Evolutionary conservation across 164 flowering plant genomes (phyloP), one percentile per base, ranked within the genome.

Genomic region (Liriodendron chinense): DNA sequence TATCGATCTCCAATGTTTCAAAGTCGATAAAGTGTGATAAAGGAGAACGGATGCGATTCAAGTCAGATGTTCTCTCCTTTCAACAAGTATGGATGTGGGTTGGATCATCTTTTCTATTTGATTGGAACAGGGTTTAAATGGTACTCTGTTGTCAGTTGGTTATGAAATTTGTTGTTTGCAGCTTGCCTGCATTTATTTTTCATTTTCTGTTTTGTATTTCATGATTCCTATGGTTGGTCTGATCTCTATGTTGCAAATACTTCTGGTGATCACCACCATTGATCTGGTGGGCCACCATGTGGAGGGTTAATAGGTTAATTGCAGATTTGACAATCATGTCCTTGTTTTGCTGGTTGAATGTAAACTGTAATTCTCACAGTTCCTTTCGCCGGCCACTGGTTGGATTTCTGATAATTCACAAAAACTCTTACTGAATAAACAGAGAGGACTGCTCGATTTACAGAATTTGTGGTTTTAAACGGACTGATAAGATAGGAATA

Each of bases 11-110:
- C 0, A 81, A 86, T 74, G 98, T 91, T 7, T 77, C 98, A 6
- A 89, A 86, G 73, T 90, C 90, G 0, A 94, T 96, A 18, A 92
- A 91, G 71, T 96, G 97, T 71, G 99, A 96, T 78, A 96, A 96
- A 85, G 99, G 99, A 49, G 99, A 96, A 75, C 86, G 97, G 73
- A 91, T 87, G 28, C 81, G 98, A 72, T 91, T 92, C 83, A 85
- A 93, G 69, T 91, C 99, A 21, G 98, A 94, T 81, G 93, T 90
- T 69, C 89, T 94, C 49, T 81, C 96, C 28, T 96, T 96, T 78
- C 97, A 91, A 65, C 98, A 93, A 93, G 98, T 93, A 77, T 53
- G 20, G 0, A 21, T 73, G 56, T 34, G 43, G 43, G 7, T 34
- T 34, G 43, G 43, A 12, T 70, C 23, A 57, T 72, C 26, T 28